These are phyloP conservation scores for Xylaria longipes DNA, from an alignment of 495 filamentous ascomycete genomes.

Conservation along the genomic window DNA sequence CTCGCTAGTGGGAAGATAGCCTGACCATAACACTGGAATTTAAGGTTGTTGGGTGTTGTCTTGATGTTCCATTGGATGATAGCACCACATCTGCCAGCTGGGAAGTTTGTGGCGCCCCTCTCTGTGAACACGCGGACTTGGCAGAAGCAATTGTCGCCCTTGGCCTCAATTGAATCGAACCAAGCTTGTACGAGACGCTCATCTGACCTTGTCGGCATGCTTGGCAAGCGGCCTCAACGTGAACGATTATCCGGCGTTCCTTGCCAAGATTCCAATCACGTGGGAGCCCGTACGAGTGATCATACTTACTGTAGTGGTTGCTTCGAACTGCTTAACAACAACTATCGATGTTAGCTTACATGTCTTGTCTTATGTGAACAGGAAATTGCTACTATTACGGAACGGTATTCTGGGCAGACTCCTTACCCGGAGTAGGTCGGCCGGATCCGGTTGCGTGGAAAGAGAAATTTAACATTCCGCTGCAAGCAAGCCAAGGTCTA, in stretches of 20 bases:
- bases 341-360: background rate
- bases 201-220: background rate
- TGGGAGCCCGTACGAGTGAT: background rate
- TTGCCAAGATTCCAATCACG: background rate
- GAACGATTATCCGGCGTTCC: background rate
- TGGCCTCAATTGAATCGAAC: background rate
- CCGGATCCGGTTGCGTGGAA: background rate
- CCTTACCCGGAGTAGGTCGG: too few relatives aligned
- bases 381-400: background rate
- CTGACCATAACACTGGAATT: too few relatives aligned
- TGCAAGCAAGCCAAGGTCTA: background rate
- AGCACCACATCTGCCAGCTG: too few relatives aligned
- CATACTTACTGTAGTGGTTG: background rate
- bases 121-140: background rate
- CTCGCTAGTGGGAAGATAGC: too few relatives aligned
- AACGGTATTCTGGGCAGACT: background rate
- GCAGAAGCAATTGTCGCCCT: background rate
- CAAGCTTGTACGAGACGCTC: background rate
- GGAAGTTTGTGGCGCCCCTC: background rate
- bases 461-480: background rate
- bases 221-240: background rate
- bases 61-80: background rate
- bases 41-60: background rate
- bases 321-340: background rate
- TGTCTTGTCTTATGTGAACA: background rate